Conservation (phyloP, 257 asterid species). For the Nicotiana paniculata region DNA sequence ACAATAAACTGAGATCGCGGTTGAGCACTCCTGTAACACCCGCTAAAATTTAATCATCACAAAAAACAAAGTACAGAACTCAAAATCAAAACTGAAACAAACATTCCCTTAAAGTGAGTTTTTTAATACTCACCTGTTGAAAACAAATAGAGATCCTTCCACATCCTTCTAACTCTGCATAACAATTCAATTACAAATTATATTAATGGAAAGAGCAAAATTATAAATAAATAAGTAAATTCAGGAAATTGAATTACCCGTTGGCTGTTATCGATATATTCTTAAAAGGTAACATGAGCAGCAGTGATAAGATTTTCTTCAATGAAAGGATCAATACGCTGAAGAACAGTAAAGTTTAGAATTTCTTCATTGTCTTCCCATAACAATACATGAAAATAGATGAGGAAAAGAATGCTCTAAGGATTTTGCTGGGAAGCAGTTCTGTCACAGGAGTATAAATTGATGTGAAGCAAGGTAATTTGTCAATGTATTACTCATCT, state of each 20-base stretch:
- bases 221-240: not conserved
- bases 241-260: conserved; percentile 41
- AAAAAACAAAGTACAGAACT: not conserved
- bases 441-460: too few species aligned
- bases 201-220: not conserved
- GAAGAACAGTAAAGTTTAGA: conserved; percentile 75
- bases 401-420: too few species aligned
- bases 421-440: too few species aligned
- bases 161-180: conserved; percentile 86
- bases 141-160: conserved; percentile 86
- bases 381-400: too few species aligned
- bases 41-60: not conserved
- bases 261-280: conserved; percentile 53
- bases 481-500: too few species aligned
- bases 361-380: too few species aligned
- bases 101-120: conserved; percentile 4
- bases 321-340: conserved; percentile 75
- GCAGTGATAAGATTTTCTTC: conserved; percentile 76
- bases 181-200: not conserved
- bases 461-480: too few species aligned
- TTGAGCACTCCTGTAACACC: conserved; percentile 62
- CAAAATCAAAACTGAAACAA: not conserved
- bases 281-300: conserved; percentile 69
- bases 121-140: conserved; percentile 52
- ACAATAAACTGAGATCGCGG: conserved; percentile 89